Percentiles rank a stretch among this genome's conserved stretches.
These are phyloP conservation scores for Entomortierella beljakovae DNA, from an alignment of 192 early-diverging fungal genomes.

Conservation along the genomic window DNA sequence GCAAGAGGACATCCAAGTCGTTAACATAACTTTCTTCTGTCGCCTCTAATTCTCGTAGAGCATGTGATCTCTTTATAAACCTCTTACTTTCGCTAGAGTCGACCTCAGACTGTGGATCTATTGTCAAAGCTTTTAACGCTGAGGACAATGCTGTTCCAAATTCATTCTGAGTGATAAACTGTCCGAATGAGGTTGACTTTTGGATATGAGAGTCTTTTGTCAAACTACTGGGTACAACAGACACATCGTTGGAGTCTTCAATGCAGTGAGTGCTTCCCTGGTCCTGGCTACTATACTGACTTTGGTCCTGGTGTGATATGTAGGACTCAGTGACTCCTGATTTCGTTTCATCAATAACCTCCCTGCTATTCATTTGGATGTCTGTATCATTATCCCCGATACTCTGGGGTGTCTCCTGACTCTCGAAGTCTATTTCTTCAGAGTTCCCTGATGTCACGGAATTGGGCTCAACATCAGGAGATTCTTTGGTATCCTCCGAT, in stretches of 20 bases:
- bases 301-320: neutral
- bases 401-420: too few species aligned
- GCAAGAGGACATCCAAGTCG: constrained; percentile 59
- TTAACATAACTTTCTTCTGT: constrained; percentile 64
- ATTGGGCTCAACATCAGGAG: too few species aligned
- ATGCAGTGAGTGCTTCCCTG: neutral
- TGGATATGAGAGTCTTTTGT: neutral
- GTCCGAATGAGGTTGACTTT: neutral
- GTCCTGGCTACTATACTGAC: neutral
- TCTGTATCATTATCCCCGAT: too few species aligned
- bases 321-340: too few species aligned
- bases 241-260: too few species aligned
- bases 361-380: too few species aligned
- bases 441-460: too few species aligned
- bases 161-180: neutral
- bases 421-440: too few species aligned
- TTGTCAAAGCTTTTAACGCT: constrained; percentile 11
- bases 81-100: constrained; percentile 38
- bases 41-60: constrained; percentile 57
- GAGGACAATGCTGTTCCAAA: neutral
- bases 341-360: too few species aligned
- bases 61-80: constrained; percentile 52
- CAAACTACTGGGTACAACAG: neutral
- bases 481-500: too few species aligned
- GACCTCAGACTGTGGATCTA: constrained; percentile 6